These are phyloP conservation scores for Kwoniella newhampshirensis DNA, from an alignment of 768 basidiomycete species.

Conservation along the genomic window DNA sequence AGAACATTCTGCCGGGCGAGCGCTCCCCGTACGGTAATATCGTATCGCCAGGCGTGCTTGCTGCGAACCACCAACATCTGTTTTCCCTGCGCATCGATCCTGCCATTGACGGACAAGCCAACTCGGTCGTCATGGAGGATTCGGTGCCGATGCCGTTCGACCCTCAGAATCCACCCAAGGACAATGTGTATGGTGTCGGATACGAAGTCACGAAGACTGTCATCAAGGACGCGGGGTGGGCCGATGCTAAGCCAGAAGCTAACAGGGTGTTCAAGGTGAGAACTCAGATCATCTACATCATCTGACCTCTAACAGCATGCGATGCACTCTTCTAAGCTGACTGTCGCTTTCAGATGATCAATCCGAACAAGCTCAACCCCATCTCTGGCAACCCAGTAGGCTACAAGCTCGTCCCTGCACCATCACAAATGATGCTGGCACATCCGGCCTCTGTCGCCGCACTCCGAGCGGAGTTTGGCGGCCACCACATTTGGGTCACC, in stretches of 20 bases:
- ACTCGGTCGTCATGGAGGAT: slow-evolving; percentile 40
- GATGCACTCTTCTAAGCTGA: neutral
- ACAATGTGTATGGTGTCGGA: slow-evolving; percentile 29
- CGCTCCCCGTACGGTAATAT: slow-evolving; percentile 37
- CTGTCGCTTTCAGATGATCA: slow-evolving; percentile 25
- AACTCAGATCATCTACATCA: neutral
- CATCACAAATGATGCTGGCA: slow-evolving; percentile 40
- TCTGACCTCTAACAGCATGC: neutral
- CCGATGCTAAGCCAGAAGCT: slow-evolving; percentile 35
- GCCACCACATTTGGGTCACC: slow-evolving; percentile 34
- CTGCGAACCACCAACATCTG: slow-evolving; percentile 38
- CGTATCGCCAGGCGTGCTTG: slow-evolving; percentile 39
- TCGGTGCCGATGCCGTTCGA: slow-evolving; percentile 24
- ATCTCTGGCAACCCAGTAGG: slow-evolving; percentile 32
- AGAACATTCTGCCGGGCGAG: slow-evolving; percentile 40
- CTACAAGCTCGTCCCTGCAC: slow-evolving; percentile 42
- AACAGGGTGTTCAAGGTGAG: slow-evolving; percentile 40
- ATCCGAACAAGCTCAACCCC: slow-evolving; percentile 32
- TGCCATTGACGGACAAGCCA: slow-evolving; percentile 31
- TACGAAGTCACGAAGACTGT: slow-evolving; percentile 33
- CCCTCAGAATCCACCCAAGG: slow-evolving; percentile 8
- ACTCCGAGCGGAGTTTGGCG: slow-evolving; percentile 35
- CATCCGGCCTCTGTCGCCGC: slow-evolving; percentile 22
- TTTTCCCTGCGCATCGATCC: slow-evolving; percentile 42
- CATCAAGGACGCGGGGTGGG: slow-evolving; percentile 28